Conservation (phyloP, 495 filamentous ascomycete species). For the Hypoxylon lienhwacheense region DNA sequence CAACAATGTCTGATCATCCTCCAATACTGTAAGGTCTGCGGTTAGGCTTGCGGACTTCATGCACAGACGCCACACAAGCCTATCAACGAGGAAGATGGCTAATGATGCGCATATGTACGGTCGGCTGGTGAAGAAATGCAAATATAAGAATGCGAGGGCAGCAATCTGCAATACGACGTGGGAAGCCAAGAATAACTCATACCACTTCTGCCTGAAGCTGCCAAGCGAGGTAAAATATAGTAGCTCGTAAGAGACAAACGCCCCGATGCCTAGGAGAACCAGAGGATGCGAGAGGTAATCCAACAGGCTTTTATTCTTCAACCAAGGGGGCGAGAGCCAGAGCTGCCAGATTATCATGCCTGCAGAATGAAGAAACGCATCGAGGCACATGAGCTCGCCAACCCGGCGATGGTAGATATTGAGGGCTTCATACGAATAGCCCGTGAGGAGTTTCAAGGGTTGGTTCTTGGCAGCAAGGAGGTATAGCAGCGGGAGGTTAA, state of each 20-base stretch:
- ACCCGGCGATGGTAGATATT: slow-evolving; percentile 63
- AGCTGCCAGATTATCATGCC: slow-evolving; percentile 57
- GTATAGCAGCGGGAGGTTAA: slow-evolving; percentile 64
- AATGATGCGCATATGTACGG: slow-evolving; percentile 36
- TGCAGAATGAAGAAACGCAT: slow-evolving; percentile 48
- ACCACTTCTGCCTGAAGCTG: slow-evolving; percentile 50
- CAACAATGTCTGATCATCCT: slow-evolving; percentile 54
- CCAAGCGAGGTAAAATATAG: slow-evolving; percentile 56
- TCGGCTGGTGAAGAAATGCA: slow-evolving; percentile 50
- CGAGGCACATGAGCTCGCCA: slow-evolving; percentile 51
- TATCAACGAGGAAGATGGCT: slow-evolving; percentile 59
- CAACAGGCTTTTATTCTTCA: slow-evolving; percentile 39
- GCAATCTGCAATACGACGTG: slow-evolving; percentile 58
- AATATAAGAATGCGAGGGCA: slow-evolving; percentile 56
- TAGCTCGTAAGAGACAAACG: slow-evolving; percentile 54
- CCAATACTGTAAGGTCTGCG: slow-evolving; percentile 52
- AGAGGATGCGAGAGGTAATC: slow-evolving; percentile 42
- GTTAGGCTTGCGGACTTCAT: slow-evolving; percentile 47
- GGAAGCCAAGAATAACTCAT: slow-evolving; percentile 60
- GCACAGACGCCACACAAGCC: slow-evolving; percentile 57
- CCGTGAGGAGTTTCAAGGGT: slow-evolving; percentile 59
- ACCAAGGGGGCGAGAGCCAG: slow-evolving; percentile 43
- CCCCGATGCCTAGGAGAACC: slow-evolving; percentile 50
- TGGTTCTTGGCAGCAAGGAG: slow-evolving; percentile 66
- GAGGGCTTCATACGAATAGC: slow-evolving; percentile 64